phyloP scores from a whole-genome alignment of 2,329 filamentous ascomycete genomes.

The Geosmithia flava region DNA sequence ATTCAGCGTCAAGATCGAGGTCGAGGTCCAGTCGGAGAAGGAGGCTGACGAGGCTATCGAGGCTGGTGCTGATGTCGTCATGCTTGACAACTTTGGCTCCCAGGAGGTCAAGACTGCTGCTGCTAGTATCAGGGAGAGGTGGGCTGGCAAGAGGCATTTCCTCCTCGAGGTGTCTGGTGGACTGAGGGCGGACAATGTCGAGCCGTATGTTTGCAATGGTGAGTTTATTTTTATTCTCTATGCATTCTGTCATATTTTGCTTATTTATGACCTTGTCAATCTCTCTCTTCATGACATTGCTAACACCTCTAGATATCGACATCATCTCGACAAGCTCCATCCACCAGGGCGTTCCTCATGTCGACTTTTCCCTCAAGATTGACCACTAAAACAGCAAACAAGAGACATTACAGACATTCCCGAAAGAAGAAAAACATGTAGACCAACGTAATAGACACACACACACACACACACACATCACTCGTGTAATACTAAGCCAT shows the following conservation, averaged over 20 bases:
- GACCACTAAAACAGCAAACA: constrained; percentile 12
- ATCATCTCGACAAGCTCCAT: constrained; percentile 95
- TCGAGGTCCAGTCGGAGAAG: constrained; percentile 79
- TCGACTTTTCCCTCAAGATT: constrained; percentile 96
- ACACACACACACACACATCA: too few relatives aligned
- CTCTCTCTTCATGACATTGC: background rate
- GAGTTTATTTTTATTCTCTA: constrained; percentile 17
- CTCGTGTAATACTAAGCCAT: too few relatives aligned
- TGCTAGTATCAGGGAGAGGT: constrained; percentile 63
- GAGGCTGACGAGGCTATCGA: constrained; percentile 86
- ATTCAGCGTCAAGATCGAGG: constrained; percentile 89
- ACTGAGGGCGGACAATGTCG: constrained; percentile 73
- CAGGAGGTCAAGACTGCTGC: constrained; percentile 68
- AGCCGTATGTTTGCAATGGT: constrained; percentile 66
- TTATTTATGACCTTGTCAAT: background rate
- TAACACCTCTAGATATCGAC: constrained; percentile 56
- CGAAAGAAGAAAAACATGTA: background rate
- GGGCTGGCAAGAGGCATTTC: constrained; percentile 62
- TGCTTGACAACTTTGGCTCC: constrained; percentile 91
- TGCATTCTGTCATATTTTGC: background rate
- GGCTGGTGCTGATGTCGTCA: constrained; percentile 88
- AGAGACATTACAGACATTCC: too few relatives aligned
- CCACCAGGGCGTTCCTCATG: constrained; percentile 85
- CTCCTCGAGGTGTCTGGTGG: constrained; percentile 90
- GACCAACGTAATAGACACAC: background rate